phyloP scores from a whole-genome alignment of 345 rosid species.

The Salix purpurea region DNA sequence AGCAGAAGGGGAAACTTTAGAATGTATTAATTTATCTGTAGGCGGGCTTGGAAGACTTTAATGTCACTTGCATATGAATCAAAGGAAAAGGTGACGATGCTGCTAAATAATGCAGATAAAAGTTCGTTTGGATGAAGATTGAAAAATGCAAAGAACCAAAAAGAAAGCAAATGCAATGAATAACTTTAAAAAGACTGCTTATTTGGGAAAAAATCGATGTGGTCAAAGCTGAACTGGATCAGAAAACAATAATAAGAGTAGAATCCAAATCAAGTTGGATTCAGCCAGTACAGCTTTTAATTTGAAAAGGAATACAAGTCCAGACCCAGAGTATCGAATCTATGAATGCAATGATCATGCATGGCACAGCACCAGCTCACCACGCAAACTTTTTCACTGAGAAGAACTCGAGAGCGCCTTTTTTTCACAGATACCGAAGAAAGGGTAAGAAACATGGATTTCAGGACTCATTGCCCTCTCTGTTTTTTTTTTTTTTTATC shows the following conservation, averaged over 20 bases:
- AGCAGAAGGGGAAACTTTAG: constrained; percentile 8
- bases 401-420: neutral
- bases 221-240: constrained; percentile 23
- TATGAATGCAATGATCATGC: neutral
- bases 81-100: constrained; percentile 18
- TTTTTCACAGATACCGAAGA: neutral
- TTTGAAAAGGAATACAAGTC: neutral
- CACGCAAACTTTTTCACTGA: neutral
- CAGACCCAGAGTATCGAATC: neutral
- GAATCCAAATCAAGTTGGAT: neutral
- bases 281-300: neutral
- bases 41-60: constrained; percentile 14
- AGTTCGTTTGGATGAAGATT: constrained; percentile 8
- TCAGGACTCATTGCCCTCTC: neutral
- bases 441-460: neutral
- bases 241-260: constrained; percentile 8
- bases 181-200: constrained; percentile 22
- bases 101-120: constrained; percentile 10
- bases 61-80: constrained; percentile 5
- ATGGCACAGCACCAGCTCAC: neutral
- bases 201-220: constrained; percentile 7
- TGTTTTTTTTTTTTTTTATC: neutral
- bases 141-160: constrained; percentile 20
- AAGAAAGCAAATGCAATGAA: constrained; percentile 20
- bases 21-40: constrained; percentile 10